Evolutionary conservation across 225 moss, liverwort and hornwort genomes (phyloP), one percentile per base, ranked within the genome.

Genomic region (Bryoerythrophyllum caledonicum): DNA sequence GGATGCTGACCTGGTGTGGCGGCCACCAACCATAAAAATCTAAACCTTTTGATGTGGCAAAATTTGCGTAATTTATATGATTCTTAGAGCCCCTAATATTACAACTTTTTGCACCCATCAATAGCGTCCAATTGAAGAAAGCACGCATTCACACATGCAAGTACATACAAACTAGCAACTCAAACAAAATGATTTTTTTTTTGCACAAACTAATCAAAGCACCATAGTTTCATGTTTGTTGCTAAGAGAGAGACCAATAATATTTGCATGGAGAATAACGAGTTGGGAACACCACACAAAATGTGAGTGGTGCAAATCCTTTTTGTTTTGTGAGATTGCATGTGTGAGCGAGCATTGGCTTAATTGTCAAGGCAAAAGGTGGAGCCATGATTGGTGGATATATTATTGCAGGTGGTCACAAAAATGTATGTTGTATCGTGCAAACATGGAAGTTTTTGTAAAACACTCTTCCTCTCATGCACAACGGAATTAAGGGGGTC

Each of bases 1-100:
- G 53, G 65, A 0, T 1, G 65, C 70, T 70, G 82, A 74, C 78
- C 6, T 82, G 82, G 70, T 38, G 10, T 6, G 46, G 63, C 56
- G 20, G 60, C 41, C 72, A 66, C 15, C 44, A 3, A 26, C 43
- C 67, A 66, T 26, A 71, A 10, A 44, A n/a, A 43, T 72, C 61
- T 13, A 54, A 26, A 53, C 66, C 32, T 15, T 49, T 58, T 12
- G 0, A 49, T 70, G 32, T 10, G 30, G 44, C 16, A 4, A 1
- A 24, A 5, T 51, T 51, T 56, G 14, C 8, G 58, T 28, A 8
- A 25, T 41, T 40, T 9, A 57, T 49, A 30, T 6, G 30, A 52
- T 63, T 54, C 5, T 11, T 7, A 10, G 10, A 0, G 14, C 16
- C 46, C 16, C 4, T 5, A 1, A 46, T 11, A 7, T 13, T 49